Percentiles rank a stretch among this genome's conserved stretches.
Conservation (phyloP, 768 basidiomycete genomes). For the Macrolepiota fuliginosa region DNA sequence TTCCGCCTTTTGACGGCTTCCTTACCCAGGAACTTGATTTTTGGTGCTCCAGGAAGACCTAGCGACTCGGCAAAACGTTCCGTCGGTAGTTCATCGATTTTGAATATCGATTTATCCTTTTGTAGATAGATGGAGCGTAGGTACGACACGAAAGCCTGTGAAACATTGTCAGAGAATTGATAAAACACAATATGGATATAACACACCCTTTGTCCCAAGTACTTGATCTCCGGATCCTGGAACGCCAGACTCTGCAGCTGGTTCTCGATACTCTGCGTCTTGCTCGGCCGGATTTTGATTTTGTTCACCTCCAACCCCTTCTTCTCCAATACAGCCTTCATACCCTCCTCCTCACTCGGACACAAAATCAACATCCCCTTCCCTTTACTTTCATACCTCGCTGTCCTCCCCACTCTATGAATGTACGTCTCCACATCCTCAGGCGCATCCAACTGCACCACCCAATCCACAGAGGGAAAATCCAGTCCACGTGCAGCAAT, state of each 20-base stretch:
- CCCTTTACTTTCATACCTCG: conserved; percentile 88
- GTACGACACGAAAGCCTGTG: conserved; percentile 93
- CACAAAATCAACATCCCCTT: conserved; percentile 79
- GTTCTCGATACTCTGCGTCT: conserved; percentile 80
- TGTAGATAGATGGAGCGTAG: conserved; percentile 90
- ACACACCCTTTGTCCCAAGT: conserved; percentile 88
- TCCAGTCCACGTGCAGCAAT: conserved; percentile 95
- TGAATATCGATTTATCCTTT: conserved; percentile 92
- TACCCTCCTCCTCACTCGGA: conserved; percentile 93
- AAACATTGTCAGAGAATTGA: not conserved
- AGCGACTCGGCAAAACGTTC: conserved; percentile 86
- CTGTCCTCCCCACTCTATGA: conserved; percentile 94
- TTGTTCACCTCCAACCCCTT: conserved; percentile 72
- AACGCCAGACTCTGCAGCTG: conserved; percentile 92
- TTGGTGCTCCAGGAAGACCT: conserved; percentile 92
- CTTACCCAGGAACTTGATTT: conserved; percentile 81
- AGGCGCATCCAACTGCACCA: conserved; percentile 91
- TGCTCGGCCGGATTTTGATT: conserved; percentile 88
- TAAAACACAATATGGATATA: not conserved
- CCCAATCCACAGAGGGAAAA: conserved; percentile 97
- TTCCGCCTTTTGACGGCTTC: conserved; percentile 75
- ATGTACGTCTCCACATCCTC: conserved; percentile 98
- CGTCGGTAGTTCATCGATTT: conserved; percentile 75
- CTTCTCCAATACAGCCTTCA: conserved; percentile 65
- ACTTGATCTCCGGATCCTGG: conserved; percentile 95